These are phyloP conservation scores for Kwoniella pini DNA, from an alignment of 768 basidiomycete genomes.

Conservation along the genomic window DNA sequence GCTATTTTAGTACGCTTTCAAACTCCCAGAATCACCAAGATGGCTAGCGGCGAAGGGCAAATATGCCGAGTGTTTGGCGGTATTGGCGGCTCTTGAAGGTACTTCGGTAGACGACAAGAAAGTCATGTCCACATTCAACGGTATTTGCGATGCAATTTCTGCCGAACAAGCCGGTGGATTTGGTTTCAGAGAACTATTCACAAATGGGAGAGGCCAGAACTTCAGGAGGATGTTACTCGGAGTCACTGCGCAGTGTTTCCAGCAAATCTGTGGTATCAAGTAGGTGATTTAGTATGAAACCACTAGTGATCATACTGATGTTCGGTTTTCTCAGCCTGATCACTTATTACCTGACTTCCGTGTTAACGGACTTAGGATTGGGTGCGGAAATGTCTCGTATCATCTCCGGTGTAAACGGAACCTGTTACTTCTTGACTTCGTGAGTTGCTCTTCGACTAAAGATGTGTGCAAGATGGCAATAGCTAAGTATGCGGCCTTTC, in stretches of 20 bases:
- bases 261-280: constrained; percentile 61
- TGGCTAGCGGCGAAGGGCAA: constrained; percentile 65
- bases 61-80: constrained; percentile 63
- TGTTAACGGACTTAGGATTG: constrained; percentile 58
- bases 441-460: constrained; percentile 10
- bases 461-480: too few species aligned
- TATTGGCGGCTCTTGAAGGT: constrained; percentile 65
- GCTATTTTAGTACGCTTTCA: constrained; percentile 57
- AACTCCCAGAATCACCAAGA: constrained; percentile 54
- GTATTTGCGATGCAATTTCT: constrained; percentile 62
- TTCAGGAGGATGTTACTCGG: constrained; percentile 64
- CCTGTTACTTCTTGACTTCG: constrained; percentile 45
- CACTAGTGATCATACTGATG: too few species aligned
- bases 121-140: constrained; percentile 62
- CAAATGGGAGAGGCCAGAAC: constrained; percentile 64
- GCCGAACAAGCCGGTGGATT: constrained; percentile 57
- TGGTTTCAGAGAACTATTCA: constrained; percentile 63
- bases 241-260: constrained; percentile 66
- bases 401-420: constrained; percentile 55
- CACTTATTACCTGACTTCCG: constrained; percentile 56
- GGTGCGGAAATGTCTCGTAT: constrained; percentile 62
- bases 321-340: constrained; percentile 56
- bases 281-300: constrained; percentile 4
- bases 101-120: constrained; percentile 59
- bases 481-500: neutral